phyloP scores from a whole-genome alignment of 2,329 filamentous ascomycete species.

The Penicillium brevicompactum region DNA sequence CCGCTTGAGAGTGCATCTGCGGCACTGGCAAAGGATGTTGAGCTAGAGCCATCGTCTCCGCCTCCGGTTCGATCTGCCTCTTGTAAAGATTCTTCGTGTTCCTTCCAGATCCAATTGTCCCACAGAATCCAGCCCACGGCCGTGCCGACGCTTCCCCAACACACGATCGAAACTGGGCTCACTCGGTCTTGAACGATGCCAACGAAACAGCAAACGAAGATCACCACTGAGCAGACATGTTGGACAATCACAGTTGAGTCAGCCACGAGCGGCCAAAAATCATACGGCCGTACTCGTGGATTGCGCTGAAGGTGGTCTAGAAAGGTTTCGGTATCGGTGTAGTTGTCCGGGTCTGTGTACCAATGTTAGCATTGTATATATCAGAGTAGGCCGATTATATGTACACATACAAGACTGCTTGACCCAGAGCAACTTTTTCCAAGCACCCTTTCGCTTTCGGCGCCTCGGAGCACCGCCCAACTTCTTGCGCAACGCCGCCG shows the following conservation, averaged over 20 bases:
- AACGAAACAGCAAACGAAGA: slow-evolving; percentile 92
- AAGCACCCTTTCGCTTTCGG: slow-evolving; percentile 70
- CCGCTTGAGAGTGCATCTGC: slow-evolving; percentile 31
- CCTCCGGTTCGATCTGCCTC: slow-evolving; percentile 31
- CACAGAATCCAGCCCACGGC: slow-evolving; percentile 87
- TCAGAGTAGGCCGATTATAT: background rate
- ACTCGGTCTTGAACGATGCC: slow-evolving; percentile 85
- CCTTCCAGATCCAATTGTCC: slow-evolving; percentile 84
- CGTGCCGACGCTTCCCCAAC: slow-evolving; percentile 79
- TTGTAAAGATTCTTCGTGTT: slow-evolving; percentile 52
- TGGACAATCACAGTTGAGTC: slow-evolving; percentile 97
- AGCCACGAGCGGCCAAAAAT: slow-evolving; percentile 95
- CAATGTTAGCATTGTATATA: slow-evolving; percentile 1
- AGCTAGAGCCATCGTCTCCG: slow-evolving; percentile 45
- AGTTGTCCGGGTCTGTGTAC: slow-evolving; percentile 85
- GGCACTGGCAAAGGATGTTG: slow-evolving; percentile 39
- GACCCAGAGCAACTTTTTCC: slow-evolving; percentile 98
- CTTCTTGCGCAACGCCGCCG: slow-evolving; percentile 50
- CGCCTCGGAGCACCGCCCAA: slow-evolving; percentile 64
- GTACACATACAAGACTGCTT: slow-evolving; percentile 78
- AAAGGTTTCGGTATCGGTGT: slow-evolving; percentile 95
- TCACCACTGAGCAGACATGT: slow-evolving; percentile 90
- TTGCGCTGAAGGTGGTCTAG: slow-evolving; percentile 95
- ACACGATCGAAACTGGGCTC: slow-evolving; percentile 86
- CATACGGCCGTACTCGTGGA: slow-evolving; percentile 88